phyloP scores from a whole-genome alignment of 495 filamentous ascomycete genomes.

The Neurospora africana region DNA sequence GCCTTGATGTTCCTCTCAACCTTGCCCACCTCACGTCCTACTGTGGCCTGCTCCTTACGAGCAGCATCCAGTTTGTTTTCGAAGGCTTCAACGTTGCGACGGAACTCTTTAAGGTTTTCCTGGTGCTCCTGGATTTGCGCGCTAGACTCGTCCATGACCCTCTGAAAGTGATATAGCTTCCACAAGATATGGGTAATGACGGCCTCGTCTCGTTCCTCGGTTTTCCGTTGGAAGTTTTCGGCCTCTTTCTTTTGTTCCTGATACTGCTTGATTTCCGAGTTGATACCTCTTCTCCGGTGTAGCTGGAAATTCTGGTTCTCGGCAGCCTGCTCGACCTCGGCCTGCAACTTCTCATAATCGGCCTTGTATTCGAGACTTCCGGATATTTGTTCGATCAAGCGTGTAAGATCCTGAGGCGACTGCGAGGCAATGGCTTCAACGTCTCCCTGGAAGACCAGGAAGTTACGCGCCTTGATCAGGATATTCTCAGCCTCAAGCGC shows the following conservation, averaged over 20 bases:
- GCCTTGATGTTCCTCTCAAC: constrained; percentile 70
- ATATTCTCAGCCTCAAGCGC: constrained; percentile 91
- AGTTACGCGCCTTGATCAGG: constrained; percentile 93
- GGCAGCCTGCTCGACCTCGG: constrained; percentile 71
- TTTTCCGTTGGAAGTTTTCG: constrained; percentile 79
- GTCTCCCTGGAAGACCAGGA: constrained; percentile 96
- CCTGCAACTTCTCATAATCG: constrained; percentile 84
- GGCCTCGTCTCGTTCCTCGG: constrained; percentile 80
- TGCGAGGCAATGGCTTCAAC: constrained; percentile 97
- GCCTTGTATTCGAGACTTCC: constrained; percentile 91
- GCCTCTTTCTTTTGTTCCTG: constrained; percentile 95
- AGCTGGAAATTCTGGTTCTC: constrained; percentile 84
- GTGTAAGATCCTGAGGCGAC: constrained; percentile 85
- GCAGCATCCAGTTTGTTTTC: constrained; percentile 74
- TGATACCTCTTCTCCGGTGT: constrained; percentile 82
- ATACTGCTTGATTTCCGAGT: constrained; percentile 95
- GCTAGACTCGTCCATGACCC: constrained; percentile 81
- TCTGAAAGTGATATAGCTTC: constrained; percentile 96
- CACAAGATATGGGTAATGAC: constrained; percentile 91
- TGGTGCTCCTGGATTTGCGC: constrained; percentile 89
- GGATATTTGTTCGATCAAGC: constrained; percentile 93
- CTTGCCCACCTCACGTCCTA: constrained; percentile 68
- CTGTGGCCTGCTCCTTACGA: constrained; percentile 72
- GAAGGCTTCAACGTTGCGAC: constrained; percentile 76
- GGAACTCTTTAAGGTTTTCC: constrained; percentile 89